A percentile compares a stretch with the other conserved stretches of the same genome.
phyloP scores from a whole-genome alignment of 2,329 filamentous ascomycete species.

The Trichoderma citrinoviride region DNA sequence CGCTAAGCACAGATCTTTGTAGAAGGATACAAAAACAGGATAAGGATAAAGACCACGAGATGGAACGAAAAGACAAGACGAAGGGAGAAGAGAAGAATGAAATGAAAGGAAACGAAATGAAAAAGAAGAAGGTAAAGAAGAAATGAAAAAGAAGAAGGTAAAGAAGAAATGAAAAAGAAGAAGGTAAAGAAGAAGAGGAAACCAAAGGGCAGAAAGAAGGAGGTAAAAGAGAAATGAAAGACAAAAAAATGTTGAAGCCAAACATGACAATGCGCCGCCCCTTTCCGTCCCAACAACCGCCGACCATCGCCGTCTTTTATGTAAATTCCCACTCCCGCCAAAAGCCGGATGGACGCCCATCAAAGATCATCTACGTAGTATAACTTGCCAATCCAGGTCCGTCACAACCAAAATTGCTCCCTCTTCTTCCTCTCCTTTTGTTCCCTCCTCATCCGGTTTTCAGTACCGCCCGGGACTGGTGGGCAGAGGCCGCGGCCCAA shows the following conservation, averaged over 20 bases:
- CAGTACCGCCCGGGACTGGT: constrained; percentile 33
- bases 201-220: neutral
- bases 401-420: neutral
- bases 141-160: neutral
- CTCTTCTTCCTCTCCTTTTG: neutral
- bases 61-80: neutral
- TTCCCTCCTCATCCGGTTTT: neutral
- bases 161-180: neutral
- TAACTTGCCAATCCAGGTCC: neutral
- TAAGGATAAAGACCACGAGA: neutral
- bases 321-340: neutral
- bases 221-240: neutral
- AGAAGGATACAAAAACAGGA: neutral
- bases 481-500: constrained; percentile 70
- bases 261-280: constrained; percentile 8
- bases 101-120: too few relatives aligned
- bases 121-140: neutral
- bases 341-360: neutral
- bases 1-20: neutral
- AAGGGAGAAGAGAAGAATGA: neutral
- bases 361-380: constrained; percentile 9
- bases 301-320: constrained; percentile 3
- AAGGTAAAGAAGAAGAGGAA: neutral
- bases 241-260: neutral
- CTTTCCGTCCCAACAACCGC: constrained; percentile 4